A percentile compares a stretch with the other conserved stretches of the same genome.
Evolutionary conservation across 257 asterid genomes (phyloP).

Genomic region (Ilex aquifolium): DNA sequence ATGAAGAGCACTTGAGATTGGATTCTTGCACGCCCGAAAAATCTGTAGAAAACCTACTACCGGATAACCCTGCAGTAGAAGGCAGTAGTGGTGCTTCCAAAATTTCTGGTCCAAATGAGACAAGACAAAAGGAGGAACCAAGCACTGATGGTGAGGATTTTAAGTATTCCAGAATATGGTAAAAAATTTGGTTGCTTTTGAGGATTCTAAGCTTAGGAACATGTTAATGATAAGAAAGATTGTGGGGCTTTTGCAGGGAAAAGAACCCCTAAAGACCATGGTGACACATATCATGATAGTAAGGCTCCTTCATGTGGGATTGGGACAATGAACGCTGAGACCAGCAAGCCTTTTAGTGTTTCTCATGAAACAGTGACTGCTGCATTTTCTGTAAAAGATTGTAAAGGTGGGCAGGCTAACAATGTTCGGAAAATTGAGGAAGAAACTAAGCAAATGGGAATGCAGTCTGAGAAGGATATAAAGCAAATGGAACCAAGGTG

Average conservation of each 20-base stretch:
- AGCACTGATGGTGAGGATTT: constrained; percentile 39
- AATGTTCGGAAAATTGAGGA: constrained; percentile 16
- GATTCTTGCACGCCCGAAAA: constrained; percentile 27
- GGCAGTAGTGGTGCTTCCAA: constrained; percentile 23
- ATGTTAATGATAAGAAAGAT: constrained; percentile 10
- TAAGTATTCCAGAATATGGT: constrained; percentile 16
- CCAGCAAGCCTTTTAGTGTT: constrained; percentile 11
- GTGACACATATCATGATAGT: constrained; percentile 4
- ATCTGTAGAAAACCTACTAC: constrained; percentile 22
- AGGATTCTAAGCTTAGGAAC: constrained; percentile 6
- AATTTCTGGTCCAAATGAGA: constrained; percentile 22
- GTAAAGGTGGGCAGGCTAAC: constrained; percentile 27
- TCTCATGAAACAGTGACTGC: constrained; percentile 26
- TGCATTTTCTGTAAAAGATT: constrained; percentile 20
- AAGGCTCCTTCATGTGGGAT: constrained; percentile 26
- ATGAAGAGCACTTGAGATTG: constrained; percentile 25
- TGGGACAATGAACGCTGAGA: constrained; percentile 26
- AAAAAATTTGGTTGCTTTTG: constrained; percentile 7
- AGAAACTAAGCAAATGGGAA: constrained; percentile 24
- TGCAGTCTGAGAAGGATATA: constrained; percentile 25
- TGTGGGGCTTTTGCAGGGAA: constrained; percentile 63
- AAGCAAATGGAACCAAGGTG: constrained; percentile 49
- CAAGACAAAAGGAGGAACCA: constrained; percentile 26
- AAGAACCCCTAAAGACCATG: constrained; percentile 20
- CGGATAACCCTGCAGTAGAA: constrained; percentile 6